These are phyloP conservation scores for Lactarius deliciosus DNA, from an alignment of 768 basidiomycete species.

Conservation along the genomic window DNA sequence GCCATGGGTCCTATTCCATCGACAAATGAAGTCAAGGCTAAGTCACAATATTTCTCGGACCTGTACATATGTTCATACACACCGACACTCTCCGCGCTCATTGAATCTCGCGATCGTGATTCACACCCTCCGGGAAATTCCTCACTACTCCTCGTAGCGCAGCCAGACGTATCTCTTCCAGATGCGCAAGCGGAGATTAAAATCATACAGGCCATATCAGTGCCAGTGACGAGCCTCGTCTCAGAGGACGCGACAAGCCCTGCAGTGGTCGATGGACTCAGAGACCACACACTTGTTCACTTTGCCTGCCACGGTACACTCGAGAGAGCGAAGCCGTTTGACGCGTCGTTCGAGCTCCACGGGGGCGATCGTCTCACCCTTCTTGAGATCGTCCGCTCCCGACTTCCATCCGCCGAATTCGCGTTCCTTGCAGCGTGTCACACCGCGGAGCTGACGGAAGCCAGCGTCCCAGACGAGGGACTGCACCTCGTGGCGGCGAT, in stretches of 20 bases:
- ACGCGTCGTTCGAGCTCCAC: slow-evolving; percentile 2
- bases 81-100: no score
- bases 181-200: neutral
- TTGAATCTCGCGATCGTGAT: neutral
- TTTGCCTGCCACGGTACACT: neutral
- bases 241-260: neutral
- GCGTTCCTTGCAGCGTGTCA: slow-evolving; percentile 3
- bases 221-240: neutral
- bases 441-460: slow-evolving; percentile 11
- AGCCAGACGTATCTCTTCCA: neutral
- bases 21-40: neutral
- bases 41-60: neutral
- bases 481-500: neutral
- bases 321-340: neutral
- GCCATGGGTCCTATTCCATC: slow-evolving; percentile 9
- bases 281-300: neutral
- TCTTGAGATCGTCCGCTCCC: neutral
- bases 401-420: slow-evolving; percentile 6
- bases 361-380: neutral
- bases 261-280: neutral
- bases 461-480: neutral
- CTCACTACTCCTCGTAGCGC: neutral
- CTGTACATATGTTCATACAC: slow-evolving; percentile 14
- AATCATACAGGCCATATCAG: neutral
- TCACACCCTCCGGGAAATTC: neutral